Percentiles rank a stretch among this genome's conserved stretches.
Conservation (phyloP, 768 basidiomycete genomes). For the Mycena chlorophos region DNA sequence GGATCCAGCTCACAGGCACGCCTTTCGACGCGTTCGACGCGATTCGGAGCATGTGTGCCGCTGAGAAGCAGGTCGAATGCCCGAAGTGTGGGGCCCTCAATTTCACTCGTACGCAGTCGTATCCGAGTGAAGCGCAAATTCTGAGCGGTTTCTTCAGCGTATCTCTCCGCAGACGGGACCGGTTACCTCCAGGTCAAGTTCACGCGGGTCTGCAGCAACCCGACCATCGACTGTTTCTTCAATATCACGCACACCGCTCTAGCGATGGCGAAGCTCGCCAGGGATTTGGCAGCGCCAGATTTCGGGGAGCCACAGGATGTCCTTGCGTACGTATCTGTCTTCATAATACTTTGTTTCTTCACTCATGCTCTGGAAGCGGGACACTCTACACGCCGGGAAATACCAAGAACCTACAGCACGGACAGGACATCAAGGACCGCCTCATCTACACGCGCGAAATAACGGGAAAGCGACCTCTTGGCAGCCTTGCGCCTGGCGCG, state of each 20-base stretch:
- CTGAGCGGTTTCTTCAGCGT: too few relatives aligned
- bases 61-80: constrained; percentile 27
- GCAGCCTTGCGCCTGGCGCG: too few relatives aligned
- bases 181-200: not conserved
- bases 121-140: too few relatives aligned
- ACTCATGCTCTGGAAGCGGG: too few relatives aligned
- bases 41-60: constrained; percentile 6
- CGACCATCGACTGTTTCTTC: not conserved
- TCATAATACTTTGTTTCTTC: too few relatives aligned
- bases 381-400: too few relatives aligned
- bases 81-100: constrained; percentile 27
- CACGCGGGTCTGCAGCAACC: not conserved
- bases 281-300: not conserved
- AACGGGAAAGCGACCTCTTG: too few relatives aligned
- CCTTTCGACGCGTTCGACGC: constrained; percentile 25
- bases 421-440: too few relatives aligned
- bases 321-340: too few relatives aligned
- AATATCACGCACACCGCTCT: not conserved
- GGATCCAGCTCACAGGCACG: constrained; percentile 19
- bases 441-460: too few relatives aligned
- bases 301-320: too few relatives aligned
- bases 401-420: too few relatives aligned
- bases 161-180: not conserved
- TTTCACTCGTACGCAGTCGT: constrained; percentile 32
- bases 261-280: not conserved